Evolutionary conservation across 2,329 filamentous ascomycete genomes (phyloP).

Genomic region (Magnaporthiopsis rhizophila): DNA sequence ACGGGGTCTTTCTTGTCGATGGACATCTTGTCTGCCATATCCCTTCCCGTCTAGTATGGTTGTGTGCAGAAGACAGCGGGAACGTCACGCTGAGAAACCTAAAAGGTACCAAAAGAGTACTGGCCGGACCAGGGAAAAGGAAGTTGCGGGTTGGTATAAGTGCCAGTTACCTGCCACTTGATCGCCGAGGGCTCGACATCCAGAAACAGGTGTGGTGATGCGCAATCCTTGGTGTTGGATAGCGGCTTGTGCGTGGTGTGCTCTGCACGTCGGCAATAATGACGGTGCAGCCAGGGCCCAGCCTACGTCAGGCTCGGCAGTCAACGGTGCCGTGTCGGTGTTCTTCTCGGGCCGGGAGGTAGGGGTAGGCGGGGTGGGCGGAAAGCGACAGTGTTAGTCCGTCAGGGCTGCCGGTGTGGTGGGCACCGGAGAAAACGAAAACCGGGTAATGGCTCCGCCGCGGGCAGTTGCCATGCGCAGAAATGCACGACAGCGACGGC

Average conservation of each 20-base stretch:
- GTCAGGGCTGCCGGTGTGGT: background rate
- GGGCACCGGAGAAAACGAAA: background rate
- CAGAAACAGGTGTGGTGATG: constrained; percentile 4
- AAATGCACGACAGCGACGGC: background rate
- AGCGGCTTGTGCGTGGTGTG: background rate
- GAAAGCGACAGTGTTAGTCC: background rate
- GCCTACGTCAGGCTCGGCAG: background rate
- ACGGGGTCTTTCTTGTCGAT: constrained; percentile 51
- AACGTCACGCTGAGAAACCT: background rate
- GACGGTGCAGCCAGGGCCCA: background rate
- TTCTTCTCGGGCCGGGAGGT: background rate
- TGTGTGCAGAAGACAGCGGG: background rate
- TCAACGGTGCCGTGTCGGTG: background rate
- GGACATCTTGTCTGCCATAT: constrained; percentile 61
- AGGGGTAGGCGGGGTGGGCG: too few relatives aligned
- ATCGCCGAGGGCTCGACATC: constrained; percentile 6
- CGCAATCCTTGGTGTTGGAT: background rate
- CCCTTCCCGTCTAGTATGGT: constrained; percentile 27
- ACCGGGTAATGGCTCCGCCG: background rate
- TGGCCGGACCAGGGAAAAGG: constrained; percentile 3
- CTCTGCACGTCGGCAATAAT: background rate
- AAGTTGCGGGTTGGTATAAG: constrained; percentile 7
- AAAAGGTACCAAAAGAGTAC: background rate
- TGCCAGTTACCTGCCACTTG: constrained; percentile 9
- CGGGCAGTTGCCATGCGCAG: background rate